Evolutionary conservation across 805 yeast genomes (phyloP), one percentile per base, ranked within the genome.

Genomic region (Candida xyloterini): DNA sequence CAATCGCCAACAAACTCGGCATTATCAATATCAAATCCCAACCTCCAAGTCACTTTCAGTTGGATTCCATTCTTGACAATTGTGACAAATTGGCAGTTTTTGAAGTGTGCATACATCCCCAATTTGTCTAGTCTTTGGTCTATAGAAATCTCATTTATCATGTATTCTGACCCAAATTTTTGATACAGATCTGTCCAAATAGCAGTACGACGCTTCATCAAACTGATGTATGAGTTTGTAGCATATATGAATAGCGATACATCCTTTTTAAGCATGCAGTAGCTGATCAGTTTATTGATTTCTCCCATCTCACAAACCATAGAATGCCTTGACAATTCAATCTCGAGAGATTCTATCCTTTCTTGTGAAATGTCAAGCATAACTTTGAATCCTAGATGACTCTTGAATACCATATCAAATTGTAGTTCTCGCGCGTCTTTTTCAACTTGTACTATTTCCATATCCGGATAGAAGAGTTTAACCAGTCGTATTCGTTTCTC

Each of bases 381-480:
- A 10, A 55, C 38, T 8, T 30, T 26, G 35, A 56, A 48, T 10
- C 37, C 36, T 36, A 53, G 35, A 22, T 45, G 47, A 11, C 41
- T 39, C 22, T 42, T 48, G 40, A 49, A 54, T 4, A 21, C 22
- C 15, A 53, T 14, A 5, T 31, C 38, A 24, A 43, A 56, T 20
- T 35, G 27, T n/a, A 56, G 25, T 5, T 25, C 15, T 7, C 26
- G 39, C 18, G 33, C 25, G 11, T 15, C 27, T 6, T 31, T 28
- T 5, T 30, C 11, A 15, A 43, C 38, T 7, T 45, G 46, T 3
- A 35, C 15, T 10, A 60, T 48, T 18, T 43, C 40, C 60, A 62
- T 52, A 33, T 50, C 23, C 1, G 63, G 66, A 40, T 51, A 60
- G 36, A 61, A 60, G 30, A 49, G 13, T 22, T 46, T 44, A 10